These are phyloP conservation scores for Capronia americana DNA, from an alignment of 2,329 filamentous ascomycete genomes.

Conservation along the genomic window DNA sequence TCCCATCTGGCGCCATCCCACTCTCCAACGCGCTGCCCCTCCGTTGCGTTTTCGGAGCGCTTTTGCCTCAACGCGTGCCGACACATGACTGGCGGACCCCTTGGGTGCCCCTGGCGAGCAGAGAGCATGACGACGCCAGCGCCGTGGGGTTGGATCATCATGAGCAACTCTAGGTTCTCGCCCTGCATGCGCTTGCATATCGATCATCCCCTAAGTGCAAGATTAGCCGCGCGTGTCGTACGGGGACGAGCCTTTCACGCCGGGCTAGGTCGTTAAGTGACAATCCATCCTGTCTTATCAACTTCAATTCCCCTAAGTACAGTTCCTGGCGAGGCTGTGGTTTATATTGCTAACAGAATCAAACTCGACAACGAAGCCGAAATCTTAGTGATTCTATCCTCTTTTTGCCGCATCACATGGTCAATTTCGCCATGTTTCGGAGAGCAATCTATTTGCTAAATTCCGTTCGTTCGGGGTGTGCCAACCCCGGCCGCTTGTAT, in stretches of 20 bases:
- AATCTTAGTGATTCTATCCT: background rate
- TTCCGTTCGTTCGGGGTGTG: background rate
- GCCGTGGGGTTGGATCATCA: conserved; percentile 14
- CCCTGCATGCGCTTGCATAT: conserved; percentile 2
- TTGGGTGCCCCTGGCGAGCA: background rate
- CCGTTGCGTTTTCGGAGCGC: background rate
- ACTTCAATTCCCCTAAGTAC: conserved; percentile 37
- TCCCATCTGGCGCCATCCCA: background rate
- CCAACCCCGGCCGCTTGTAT: background rate
- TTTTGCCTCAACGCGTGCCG: background rate
- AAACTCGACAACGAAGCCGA: background rate
- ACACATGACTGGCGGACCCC: conserved; percentile 5
- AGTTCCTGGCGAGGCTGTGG: conserved; percentile 33
- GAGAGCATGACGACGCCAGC: background rate
- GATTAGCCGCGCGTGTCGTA: conserved; percentile 36
- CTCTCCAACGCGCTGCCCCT: background rate
- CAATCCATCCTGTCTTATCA: conserved; percentile 34
- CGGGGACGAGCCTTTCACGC: background rate
- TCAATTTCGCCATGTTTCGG: background rate
- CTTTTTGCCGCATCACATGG: conserved; percentile 15
- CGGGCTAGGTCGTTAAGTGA: conserved; percentile 38
- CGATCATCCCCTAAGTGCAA: conserved; percentile 40
- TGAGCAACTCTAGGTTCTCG: background rate
- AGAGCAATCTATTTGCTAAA: conserved; percentile 5
- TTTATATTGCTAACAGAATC: conserved; percentile 35